phyloP scores from a whole-genome alignment of 2,329 filamentous ascomycete species.

The Hypoxylon sp. region DNA sequence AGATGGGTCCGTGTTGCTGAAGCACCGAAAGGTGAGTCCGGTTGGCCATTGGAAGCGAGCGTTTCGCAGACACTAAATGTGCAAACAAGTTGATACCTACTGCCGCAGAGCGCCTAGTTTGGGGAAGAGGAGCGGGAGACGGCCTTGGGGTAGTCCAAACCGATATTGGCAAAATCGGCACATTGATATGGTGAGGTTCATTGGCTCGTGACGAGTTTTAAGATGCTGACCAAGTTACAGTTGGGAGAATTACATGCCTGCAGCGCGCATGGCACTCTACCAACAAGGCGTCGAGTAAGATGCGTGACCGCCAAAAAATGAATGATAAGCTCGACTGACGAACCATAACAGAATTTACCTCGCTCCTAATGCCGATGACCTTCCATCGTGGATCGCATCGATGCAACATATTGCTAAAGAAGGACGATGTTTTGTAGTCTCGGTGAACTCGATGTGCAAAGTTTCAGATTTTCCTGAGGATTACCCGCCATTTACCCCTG shows the following conservation, averaged over 20 bases:
- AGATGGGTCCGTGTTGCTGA: conserved; percentile 56
- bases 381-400: conserved; percentile 57
- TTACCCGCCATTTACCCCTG: conserved; percentile 59
- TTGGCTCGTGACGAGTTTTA: not conserved
- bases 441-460: conserved; percentile 59
- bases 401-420: conserved; percentile 64
- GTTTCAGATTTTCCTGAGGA: conserved; percentile 60
- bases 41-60: conserved; percentile 1
- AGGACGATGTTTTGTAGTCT: conserved; percentile 61
- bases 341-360: conserved; percentile 52
- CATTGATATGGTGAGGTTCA: conserved; percentile 57
- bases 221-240: conserved; percentile 41
- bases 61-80: conserved; percentile 18
- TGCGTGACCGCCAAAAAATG: not conserved
- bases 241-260: conserved; percentile 64
- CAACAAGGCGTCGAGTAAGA: conserved; percentile 60
- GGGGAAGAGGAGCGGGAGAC: conserved; percentile 63
- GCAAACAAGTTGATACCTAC: conserved; percentile 57
- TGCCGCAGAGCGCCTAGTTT: conserved; percentile 59
- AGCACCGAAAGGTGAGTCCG: conserved; percentile 58
- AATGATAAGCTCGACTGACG: conserved; percentile 7
- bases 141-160: conserved; percentile 58
- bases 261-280: conserved; percentile 59
- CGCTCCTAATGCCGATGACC: conserved; percentile 54
- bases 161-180: conserved; percentile 59